Conservation (phyloP, 768 basidiomycete genomes). For the Lactarius hatsudake region DNA sequence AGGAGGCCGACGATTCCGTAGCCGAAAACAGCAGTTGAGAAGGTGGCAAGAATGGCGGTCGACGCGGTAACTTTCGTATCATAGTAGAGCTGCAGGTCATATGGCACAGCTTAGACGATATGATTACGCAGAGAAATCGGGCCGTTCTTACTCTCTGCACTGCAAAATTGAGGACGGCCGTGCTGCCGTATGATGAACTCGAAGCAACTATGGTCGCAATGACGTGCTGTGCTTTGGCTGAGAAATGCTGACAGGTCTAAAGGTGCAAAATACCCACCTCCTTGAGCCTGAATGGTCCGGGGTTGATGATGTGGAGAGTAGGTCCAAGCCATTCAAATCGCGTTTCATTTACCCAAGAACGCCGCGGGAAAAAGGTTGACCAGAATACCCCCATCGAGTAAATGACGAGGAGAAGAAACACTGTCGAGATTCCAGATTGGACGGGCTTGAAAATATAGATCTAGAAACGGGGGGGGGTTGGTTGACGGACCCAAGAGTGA, state of each 20-base stretch:
- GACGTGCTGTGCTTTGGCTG: conserved; percentile 46
- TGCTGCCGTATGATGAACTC: conserved; percentile 51
- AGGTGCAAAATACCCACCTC: conserved; percentile 41
- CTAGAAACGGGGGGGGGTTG: conserved; percentile 33
- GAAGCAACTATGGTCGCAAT: conserved; percentile 57
- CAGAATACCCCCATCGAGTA: conserved; percentile 51
- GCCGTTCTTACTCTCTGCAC: conserved; percentile 48
- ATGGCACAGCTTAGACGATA: background rate
- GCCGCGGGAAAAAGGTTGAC: conserved; percentile 46
- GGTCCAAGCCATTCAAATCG: conserved; percentile 42
- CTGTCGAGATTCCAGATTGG: conserved; percentile 48
- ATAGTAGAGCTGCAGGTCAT: conserved; percentile 51
- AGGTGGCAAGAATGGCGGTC: conserved; percentile 58
- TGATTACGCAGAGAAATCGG: background rate
- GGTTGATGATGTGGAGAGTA: conserved; percentile 50
- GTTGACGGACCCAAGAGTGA: background rate
- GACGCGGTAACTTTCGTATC: conserved; percentile 44
- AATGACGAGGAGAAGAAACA: conserved; percentile 55
- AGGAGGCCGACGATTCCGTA: conserved; percentile 60
- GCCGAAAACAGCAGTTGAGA: conserved; percentile 65
- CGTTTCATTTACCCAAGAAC: conserved; percentile 44
- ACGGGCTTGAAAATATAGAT: conserved; percentile 62
- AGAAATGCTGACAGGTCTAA: background rate
- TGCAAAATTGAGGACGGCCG: conserved; percentile 58
- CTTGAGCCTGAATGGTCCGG: conserved; percentile 55